These are phyloP conservation scores for Pseudocohnilembus persalinus DNA, from an alignment of 169 alveolate species.

Conservation along the genomic window DNA sequence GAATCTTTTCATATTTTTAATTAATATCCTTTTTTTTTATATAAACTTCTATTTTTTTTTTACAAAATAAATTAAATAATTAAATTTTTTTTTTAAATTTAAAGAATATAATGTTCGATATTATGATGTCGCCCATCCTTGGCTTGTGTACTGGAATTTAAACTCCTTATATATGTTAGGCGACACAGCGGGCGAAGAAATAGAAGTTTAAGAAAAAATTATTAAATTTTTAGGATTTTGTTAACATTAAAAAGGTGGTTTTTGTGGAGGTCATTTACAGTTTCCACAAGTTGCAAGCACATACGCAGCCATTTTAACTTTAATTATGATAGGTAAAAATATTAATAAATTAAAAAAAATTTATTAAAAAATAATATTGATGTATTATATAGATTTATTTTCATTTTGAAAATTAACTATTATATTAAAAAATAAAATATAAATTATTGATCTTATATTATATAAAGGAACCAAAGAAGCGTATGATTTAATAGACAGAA, in stretches of 20 bases:
- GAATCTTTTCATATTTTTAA: too few relatives aligned
- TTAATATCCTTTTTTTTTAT: too few relatives aligned
- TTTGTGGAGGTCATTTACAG: conserved; percentile 91
- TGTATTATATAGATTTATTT: not conserved
- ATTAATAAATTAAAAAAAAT: not conserved
- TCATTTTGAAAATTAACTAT: not conserved
- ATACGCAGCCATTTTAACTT: conserved; percentile 89
- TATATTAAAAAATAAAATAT: not conserved
- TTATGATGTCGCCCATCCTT: conserved; percentile 66
- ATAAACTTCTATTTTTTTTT: too few relatives aligned
- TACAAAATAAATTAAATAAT: too few relatives aligned
- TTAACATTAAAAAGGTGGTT: conserved; percentile 83
- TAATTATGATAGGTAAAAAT: conserved; percentile 45
- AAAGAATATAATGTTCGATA: not conserved
- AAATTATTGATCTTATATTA: not conserved
- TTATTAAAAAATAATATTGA: too few relatives aligned
- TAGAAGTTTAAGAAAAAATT: conserved; percentile 16
- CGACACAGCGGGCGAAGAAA: not conserved
- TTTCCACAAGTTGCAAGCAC: conserved; percentile 92
- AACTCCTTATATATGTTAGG: conserved; percentile 50
- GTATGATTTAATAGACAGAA: conserved; percentile 79
- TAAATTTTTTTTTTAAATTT: too few relatives aligned
- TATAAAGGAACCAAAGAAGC: conserved; percentile 80
- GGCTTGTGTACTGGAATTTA: conserved; percentile 66
- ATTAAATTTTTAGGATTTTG: conserved; percentile 46